These are phyloP conservation scores for Amanita polypyramis DNA, from an alignment of 768 basidiomycete species.

Conservation along the genomic window DNA sequence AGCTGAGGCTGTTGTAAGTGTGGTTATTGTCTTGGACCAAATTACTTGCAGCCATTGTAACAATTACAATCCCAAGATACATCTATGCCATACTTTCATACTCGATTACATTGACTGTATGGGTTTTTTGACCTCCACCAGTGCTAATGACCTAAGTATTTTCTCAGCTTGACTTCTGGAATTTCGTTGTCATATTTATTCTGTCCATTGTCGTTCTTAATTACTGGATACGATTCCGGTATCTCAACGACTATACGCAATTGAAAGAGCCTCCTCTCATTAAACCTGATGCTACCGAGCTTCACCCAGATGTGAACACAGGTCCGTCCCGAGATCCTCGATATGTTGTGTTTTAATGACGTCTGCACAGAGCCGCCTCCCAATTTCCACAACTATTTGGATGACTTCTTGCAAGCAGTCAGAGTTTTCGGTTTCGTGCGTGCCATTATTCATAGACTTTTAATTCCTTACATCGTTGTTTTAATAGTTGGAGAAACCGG, in stretches of 20 bases:
- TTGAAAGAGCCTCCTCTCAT: slow-evolving; percentile 74
- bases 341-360: not conserved
- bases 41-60: slow-evolving; percentile 64
- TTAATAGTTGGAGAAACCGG: slow-evolving; percentile 76
- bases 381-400: slow-evolving; percentile 90
- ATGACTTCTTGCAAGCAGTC: slow-evolving; percentile 94
- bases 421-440: slow-evolving; percentile 90
- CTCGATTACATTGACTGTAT: slow-evolving; percentile 80
- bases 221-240: slow-evolving; percentile 79
- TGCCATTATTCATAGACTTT: slow-evolving; percentile 6
- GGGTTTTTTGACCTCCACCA: slow-evolving; percentile 12
- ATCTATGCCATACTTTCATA: slow-evolving; percentile 76
- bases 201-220: slow-evolving; percentile 58
- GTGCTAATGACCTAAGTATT: slow-evolving; percentile 7
- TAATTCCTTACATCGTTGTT: not conserved
- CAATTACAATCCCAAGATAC: slow-evolving; percentile 72
- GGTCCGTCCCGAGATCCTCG: slow-evolving; percentile 15
- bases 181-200: slow-evolving; percentile 69
- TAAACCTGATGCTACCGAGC: slow-evolving; percentile 75
- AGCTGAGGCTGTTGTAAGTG: slow-evolving; percentile 31
- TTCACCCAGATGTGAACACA: slow-evolving; percentile 88
- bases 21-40: slow-evolving; percentile 78
- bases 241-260: slow-evolving; percentile 65
- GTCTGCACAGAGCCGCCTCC: slow-evolving; percentile 46
- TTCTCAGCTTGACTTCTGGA: slow-evolving; percentile 80